Evolutionary conservation across 2,329 filamentous ascomycete species (phyloP).

Genomic region (Arthrobotrys musiformis): DNA sequence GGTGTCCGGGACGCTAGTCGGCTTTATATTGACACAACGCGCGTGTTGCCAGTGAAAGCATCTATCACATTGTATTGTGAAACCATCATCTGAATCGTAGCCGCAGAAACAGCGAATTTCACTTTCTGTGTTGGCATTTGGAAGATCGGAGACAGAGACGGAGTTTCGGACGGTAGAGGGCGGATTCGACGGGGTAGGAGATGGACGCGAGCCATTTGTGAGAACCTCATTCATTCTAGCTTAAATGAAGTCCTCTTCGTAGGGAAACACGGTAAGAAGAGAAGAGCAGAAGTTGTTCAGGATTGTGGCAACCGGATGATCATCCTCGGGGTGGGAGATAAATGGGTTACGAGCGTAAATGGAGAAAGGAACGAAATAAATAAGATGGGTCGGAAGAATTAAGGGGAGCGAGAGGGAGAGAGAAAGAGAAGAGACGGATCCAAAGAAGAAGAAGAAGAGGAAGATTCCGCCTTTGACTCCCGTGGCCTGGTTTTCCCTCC

Average conservation of each 20-base stretch:
- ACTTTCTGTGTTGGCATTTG: slow-evolving; percentile 57
- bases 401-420: background rate
- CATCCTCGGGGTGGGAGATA: slow-evolving; percentile 42
- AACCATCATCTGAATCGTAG: slow-evolving; percentile 93
- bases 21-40: slow-evolving; percentile 89
- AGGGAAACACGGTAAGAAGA: slow-evolving; percentile 50
- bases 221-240: slow-evolving; percentile 61
- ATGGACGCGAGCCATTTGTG: slow-evolving; percentile 59
- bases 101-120: slow-evolving; percentile 80
- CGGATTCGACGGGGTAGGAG: slow-evolving; percentile 58
- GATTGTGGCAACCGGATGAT: slow-evolving; percentile 54
- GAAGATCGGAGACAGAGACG: slow-evolving; percentile 45
- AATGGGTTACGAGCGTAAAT: slow-evolving; percentile 2
- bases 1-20: slow-evolving; percentile 75
- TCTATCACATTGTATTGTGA: slow-evolving; percentile 93
- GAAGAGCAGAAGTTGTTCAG: slow-evolving; percentile 35
- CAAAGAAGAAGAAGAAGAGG: no score
- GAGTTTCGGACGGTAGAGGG: slow-evolving; percentile 54
- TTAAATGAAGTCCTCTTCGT: slow-evolving; percentile 59
- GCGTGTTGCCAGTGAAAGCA: slow-evolving; percentile 99
- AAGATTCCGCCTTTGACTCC: background rate
- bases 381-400: slow-evolving; percentile 14
- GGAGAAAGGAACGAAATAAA: background rate
- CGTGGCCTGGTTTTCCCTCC: slow-evolving; percentile 59
- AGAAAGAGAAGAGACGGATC: slow-evolving; percentile 1